phyloP scores from a whole-genome alignment of 371 early-diverging fungal genomes.

The Mycotypha africana region DNA sequence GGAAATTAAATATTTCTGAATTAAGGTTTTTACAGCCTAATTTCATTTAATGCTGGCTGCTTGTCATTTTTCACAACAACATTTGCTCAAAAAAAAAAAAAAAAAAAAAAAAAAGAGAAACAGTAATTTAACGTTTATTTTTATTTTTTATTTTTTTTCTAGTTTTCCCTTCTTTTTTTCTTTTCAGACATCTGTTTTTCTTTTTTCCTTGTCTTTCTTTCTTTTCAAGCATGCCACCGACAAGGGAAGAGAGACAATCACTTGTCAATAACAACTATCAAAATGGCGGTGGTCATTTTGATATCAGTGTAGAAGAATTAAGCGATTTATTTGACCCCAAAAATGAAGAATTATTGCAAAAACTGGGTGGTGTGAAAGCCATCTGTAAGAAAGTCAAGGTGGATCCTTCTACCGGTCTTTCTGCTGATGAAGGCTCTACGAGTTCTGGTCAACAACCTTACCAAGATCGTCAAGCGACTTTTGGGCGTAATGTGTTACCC shows the following conservation, averaged over 20 bases:
- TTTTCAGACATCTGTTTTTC: constrained; percentile 9
- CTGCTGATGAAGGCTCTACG: constrained; percentile 51
- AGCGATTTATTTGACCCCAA: constrained; percentile 65
- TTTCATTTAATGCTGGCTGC: too few relatives aligned
- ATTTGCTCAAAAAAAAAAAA: too few relatives aligned
- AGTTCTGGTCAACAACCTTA: constrained; percentile 41
- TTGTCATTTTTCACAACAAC: too few relatives aligned
- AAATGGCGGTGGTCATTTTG: constrained; percentile 24
- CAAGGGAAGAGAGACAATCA: constrained; percentile 28
- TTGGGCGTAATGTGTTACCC: constrained; percentile 71
- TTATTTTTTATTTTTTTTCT: not conserved
- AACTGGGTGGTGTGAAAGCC: constrained; percentile 61
- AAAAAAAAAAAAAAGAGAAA: too few relatives aligned
- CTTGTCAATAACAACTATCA: constrained; percentile 10
- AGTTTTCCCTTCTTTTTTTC: constrained; percentile 6
- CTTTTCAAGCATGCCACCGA: constrained; percentile 1
- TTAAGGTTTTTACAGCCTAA: too few relatives aligned
- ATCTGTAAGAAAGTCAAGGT: constrained; percentile 60
- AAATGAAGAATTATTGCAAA: constrained; percentile 53
- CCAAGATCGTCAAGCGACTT: constrained; percentile 57
- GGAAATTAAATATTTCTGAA: too few relatives aligned
- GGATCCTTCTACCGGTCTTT: constrained; percentile 60
- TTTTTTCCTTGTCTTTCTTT: not conserved
- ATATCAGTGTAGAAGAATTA: constrained; percentile 44
- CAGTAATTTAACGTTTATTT: not conserved